Evolutionary conservation across 345 rosid species (phyloP), one percentile per base, ranked within the genome.

Genomic region (Populus pruinosa): DNA sequence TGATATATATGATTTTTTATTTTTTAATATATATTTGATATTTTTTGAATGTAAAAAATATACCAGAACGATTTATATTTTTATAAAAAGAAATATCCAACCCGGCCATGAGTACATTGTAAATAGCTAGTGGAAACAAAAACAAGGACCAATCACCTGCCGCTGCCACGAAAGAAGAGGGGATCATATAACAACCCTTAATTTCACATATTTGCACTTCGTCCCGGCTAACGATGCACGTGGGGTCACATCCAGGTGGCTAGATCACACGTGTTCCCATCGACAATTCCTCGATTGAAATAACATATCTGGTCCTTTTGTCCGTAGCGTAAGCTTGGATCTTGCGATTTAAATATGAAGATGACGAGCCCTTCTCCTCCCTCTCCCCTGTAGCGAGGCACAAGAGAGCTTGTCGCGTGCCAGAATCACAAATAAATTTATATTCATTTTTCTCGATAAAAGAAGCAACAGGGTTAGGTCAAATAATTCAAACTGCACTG

Each of bases 321-420:
- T 49, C 69, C 64, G 16, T 23, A 14, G 64, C 64, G 70, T 23
- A 43, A 74, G 83, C 62, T 83, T 77, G 89, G 87, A 79, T 79
- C 84, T 79, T 77, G 84, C 59, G 79, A 82, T 85, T 85, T 79
- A 70, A 76, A 79, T 76, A 70, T 21, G 5, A 31, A 70, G 36
- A 50, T 61, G 69, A 73, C 12, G 27, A 3, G 4, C 33, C 33
- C 66, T 2, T 62, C 29, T 27, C 64, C 10, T 8, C 43, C 8
- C 43, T 8, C 43, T 39, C 8, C 43, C 43, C 0, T 4, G 36
- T 4, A 33, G 36, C 36, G 36, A 33, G 36, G 36, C 36, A 33
- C 0, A 5, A 33, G 36, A 33, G 36, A 33, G 36, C 36, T 33
- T 33, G 36, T 4, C 36, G 36, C 36, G 36, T 33, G 36, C 36